A percentile compares a stretch with the other conserved stretches of the same genome.
Conservation (phyloP, 1,139 yeast species). For the Yamadazyma siamensis region DNA sequence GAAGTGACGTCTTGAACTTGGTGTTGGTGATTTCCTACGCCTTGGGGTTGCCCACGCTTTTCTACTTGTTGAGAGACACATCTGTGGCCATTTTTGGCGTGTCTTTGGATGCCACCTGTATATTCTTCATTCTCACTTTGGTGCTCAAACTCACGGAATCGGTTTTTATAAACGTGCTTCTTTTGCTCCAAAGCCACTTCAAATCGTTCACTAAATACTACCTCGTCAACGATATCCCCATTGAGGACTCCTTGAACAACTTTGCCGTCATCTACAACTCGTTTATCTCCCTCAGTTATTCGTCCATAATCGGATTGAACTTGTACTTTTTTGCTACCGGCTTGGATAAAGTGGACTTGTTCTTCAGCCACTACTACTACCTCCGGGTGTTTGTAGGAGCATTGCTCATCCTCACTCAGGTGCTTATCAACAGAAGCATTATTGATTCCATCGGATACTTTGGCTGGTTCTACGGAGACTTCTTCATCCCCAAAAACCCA, state of each 20-base stretch:
- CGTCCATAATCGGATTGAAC: constrained; percentile 44
- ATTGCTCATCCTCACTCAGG: constrained; percentile 56
- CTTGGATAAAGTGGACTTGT: constrained; percentile 11
- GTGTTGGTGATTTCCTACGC: constrained; percentile 44
- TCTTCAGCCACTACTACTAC: constrained; percentile 41
- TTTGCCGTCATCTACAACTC: constrained; percentile 75
- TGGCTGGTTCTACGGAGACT: constrained; percentile 91
- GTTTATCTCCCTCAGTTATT: constrained; percentile 42
- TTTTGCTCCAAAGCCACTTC: constrained; percentile 58
- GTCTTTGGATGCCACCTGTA: constrained; percentile 4
- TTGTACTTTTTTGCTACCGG: constrained; percentile 26
- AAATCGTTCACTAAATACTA: constrained; percentile 68
- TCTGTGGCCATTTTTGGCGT: constrained; percentile 7
- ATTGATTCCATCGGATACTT: constrained; percentile 75
- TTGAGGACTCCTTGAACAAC: constrained; percentile 67
- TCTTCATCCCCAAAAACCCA: constrained; percentile 57
- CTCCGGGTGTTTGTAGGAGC: constrained; percentile 60
- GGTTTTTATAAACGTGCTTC: constrained; percentile 48
- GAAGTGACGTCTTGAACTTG: constrained; percentile 60
- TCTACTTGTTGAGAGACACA: constrained; percentile 25
- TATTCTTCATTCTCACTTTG: constrained; percentile 44
- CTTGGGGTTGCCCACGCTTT: constrained; percentile 42
- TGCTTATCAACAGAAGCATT: constrained; percentile 72
- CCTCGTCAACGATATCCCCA: constrained; percentile 64
- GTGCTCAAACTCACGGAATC: constrained; percentile 52